Percentiles rank a stretch among this genome's conserved stretches.
Conservation (phyloP, 78 protist species). For the Dictyostelium firmibasis region DNA sequence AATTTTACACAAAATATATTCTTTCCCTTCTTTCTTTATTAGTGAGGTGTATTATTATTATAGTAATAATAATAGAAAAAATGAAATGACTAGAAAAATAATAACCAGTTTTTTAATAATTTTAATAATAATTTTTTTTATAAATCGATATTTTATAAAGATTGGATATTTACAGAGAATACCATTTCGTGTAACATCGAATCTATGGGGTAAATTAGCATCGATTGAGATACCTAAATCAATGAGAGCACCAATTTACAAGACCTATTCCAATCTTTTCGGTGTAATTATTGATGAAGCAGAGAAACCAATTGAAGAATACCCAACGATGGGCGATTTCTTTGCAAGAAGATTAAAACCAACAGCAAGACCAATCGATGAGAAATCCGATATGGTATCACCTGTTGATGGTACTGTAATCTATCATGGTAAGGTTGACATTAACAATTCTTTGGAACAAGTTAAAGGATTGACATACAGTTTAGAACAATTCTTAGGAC, state of each 20-base stretch:
- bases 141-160: constrained; percentile 5
- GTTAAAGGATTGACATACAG: constrained; percentile 79
- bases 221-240: constrained; percentile 32
- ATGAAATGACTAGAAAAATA: neutral
- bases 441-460: constrained; percentile 55
- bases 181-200: constrained; percentile 73
- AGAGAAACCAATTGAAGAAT: constrained; percentile 55
- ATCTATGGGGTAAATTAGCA: constrained; percentile 74
- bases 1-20: neutral
- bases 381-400: neutral
- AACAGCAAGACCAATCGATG: constrained; percentile 32
- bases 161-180: constrained; percentile 60
- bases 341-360: constrained; percentile 45
- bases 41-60: neutral
- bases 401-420: constrained; percentile 82
- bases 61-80: neutral
- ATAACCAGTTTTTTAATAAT: neutral
- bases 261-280: constrained; percentile 26
- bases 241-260: constrained; percentile 28
- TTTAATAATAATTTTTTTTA: neutral
- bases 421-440: constrained; percentile 58
- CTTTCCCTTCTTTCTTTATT: neutral
- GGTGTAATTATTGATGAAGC: constrained; percentile 65
- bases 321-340: constrained; percentile 47
- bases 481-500: constrained; percentile 55